These are phyloP conservation scores for Sclerotinia minor DNA, from an alignment of 2,329 filamentous ascomycete species.

Conservation along the genomic window DNA sequence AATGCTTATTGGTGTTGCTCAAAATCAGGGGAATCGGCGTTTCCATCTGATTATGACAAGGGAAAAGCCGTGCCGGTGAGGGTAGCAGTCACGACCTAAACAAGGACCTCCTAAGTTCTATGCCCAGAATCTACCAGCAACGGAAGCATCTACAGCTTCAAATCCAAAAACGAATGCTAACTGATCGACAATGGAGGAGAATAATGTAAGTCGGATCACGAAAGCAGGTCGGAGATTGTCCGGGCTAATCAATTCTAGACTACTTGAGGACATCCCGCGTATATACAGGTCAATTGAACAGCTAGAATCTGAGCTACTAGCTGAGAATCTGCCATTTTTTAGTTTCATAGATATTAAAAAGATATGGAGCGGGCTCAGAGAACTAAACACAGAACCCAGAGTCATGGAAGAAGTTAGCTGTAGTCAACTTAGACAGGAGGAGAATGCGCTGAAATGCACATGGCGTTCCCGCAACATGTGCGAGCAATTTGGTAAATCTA, in stretches of 20 bases:
- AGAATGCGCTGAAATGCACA: neutral
- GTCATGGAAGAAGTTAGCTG: too few relatives aligned
- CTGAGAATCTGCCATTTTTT: neutral
- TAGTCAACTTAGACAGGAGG: neutral
- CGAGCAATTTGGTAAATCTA: neutral
- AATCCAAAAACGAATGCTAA: too few relatives aligned
- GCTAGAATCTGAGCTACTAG: fast-evolving
- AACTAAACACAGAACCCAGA: too few relatives aligned
- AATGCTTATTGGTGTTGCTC: too few relatives aligned
- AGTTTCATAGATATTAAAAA: too few relatives aligned
- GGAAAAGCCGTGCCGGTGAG: neutral
- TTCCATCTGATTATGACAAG: too few relatives aligned
- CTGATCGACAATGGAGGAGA: neutral
- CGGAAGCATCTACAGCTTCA: neutral
- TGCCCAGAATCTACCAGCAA: neutral
- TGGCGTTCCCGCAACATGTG: neutral
- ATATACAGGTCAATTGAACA: neutral
- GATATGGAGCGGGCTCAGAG: too few relatives aligned
- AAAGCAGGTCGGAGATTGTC: neutral
- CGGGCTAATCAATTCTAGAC: neutral
- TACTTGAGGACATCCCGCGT: fast-evolving
- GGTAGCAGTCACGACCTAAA: neutral
- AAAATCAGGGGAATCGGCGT: too few relatives aligned
- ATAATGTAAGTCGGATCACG: neutral
- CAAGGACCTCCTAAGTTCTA: neutral